phyloP scores from a whole-genome alignment of 345 rosid genomes.

The Combretum micranthum region DNA sequence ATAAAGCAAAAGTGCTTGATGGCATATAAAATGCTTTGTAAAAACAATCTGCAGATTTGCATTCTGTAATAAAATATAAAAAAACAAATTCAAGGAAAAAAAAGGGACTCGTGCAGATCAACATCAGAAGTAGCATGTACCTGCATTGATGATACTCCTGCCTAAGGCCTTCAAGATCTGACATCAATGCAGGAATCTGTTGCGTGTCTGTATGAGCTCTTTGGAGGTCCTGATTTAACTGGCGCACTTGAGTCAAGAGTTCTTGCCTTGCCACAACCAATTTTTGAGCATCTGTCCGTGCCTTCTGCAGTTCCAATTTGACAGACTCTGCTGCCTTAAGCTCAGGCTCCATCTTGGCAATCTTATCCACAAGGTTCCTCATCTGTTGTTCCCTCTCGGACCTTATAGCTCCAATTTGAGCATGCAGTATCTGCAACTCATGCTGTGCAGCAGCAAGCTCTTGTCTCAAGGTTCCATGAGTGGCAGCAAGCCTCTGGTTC shows the following conservation, averaged over 20 bases:
- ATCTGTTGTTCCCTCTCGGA: conserved; percentile 75
- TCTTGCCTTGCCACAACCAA: conserved; percentile 72
- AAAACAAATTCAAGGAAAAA: neutral
- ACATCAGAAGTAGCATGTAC: conserved; percentile 16
- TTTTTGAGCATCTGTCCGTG: conserved; percentile 63
- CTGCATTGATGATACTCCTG: conserved; percentile 96
- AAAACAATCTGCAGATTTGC: too few relatives aligned
- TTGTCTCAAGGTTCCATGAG: conserved; percentile 70
- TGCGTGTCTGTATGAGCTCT: conserved; percentile 68
- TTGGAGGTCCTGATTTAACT: conserved; percentile 71
- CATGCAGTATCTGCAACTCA: conserved; percentile 76
- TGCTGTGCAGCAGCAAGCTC: conserved; percentile 90
- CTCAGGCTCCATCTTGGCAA: conserved; percentile 72
- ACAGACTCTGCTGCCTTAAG: conserved; percentile 62
- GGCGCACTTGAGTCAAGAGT: conserved; percentile 64
- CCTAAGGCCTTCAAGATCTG: conserved; percentile 71
- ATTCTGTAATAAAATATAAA: neutral
- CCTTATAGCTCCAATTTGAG: conserved; percentile 59
- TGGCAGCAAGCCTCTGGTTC: conserved; percentile 78
- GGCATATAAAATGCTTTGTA: too few relatives aligned
- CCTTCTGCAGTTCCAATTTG: conserved; percentile 65
- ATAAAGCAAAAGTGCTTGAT: too few relatives aligned
- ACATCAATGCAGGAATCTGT: conserved; percentile 68
- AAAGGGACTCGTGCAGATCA: too few relatives aligned
- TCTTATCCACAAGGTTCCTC: conserved; percentile 62